A percentile compares a stretch with the other conserved stretches of the same genome.
Conservation (phyloP, 768 basidiomycete genomes). For the Erythrobasidium yunnanense region DNA sequence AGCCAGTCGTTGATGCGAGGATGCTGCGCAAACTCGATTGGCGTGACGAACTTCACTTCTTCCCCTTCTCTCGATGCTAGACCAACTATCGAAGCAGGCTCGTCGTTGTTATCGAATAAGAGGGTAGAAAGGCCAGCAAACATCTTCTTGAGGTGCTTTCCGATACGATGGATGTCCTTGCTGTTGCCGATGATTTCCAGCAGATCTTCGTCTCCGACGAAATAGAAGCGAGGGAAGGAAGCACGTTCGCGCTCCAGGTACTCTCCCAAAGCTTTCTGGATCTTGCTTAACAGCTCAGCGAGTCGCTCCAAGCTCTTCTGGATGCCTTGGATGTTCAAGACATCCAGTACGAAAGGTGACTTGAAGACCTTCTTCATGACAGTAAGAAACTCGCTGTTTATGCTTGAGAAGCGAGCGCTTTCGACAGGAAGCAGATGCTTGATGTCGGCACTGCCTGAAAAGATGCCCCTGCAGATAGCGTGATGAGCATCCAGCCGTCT, state of each 20-base stretch:
- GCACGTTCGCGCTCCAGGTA: slow-evolving; percentile 95
- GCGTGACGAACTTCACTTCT: slow-evolving; percentile 69
- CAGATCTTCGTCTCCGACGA: slow-evolving; percentile 96
- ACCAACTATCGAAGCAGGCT: slow-evolving; percentile 73
- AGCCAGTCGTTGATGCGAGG: slow-evolving; percentile 99
- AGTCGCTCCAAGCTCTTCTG: slow-evolving; percentile 96
- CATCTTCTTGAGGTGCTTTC: slow-evolving; percentile 99
- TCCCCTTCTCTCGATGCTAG: slow-evolving; percentile 96
- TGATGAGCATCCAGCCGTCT: not conserved
- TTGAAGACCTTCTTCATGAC: slow-evolving; percentile 99
- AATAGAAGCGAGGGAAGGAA: slow-evolving; percentile 98
- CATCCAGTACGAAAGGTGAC: slow-evolving; percentile 91
- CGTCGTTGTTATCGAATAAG: slow-evolving; percentile 77
- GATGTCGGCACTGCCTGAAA: slow-evolving; percentile 98
- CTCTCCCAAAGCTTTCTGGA: slow-evolving; percentile 97
- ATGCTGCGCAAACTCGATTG: slow-evolving; percentile 79
- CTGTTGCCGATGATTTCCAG: slow-evolving; percentile 99
- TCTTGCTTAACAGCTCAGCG: slow-evolving; percentile 90
- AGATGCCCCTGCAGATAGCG: slow-evolving; percentile 56
- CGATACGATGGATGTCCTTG: slow-evolving; percentile 92
- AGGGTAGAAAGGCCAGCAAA: slow-evolving; percentile 93
- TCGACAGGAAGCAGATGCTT: slow-evolving; percentile 97
- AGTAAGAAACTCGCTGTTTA: slow-evolving; percentile 92
- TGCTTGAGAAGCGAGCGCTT: slow-evolving; percentile 83
- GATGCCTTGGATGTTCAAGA: slow-evolving; percentile 87